Conservation (phyloP, 2,329 filamentous ascomycete species). For the Tolypocladium album region DNA sequence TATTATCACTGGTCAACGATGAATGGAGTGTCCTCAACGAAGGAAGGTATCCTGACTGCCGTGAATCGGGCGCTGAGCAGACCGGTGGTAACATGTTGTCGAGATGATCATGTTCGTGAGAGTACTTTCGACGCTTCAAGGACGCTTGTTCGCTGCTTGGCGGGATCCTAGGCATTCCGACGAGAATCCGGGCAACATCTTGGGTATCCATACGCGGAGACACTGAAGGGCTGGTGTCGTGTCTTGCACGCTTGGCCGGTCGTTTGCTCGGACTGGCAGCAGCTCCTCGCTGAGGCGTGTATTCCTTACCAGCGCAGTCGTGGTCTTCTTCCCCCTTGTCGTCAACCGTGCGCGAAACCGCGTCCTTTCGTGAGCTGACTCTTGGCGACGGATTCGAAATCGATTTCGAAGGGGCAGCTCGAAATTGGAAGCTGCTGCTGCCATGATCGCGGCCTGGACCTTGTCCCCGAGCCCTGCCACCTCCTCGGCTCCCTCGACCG, state of each 20-base stretch:
- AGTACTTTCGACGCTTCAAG: not conserved
- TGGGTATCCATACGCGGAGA: not conserved
- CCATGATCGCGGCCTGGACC: not conserved
- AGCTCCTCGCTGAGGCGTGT: not conserved
- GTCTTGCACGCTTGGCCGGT: not conserved
- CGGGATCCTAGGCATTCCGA: not conserved
- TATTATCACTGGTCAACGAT: not conserved
- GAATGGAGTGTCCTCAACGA: conserved; percentile 1
- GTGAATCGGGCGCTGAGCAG: not conserved
- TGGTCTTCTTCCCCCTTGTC: not conserved
- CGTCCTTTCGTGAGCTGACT: not conserved
- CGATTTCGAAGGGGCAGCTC: not conserved
- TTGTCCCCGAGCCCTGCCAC: not conserved
- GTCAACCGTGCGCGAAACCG: not conserved
- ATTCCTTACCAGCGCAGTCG: not conserved
- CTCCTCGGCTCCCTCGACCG: not conserved
- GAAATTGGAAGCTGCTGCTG: not conserved
- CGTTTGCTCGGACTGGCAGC: not conserved
- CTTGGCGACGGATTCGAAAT: not conserved
- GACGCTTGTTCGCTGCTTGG: not conserved
- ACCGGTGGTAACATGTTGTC: not conserved
- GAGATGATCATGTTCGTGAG: not conserved
- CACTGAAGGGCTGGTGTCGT: not conserved
- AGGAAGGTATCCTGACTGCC: not conserved
- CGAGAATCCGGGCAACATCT: conserved; percentile 1